Conservation (phyloP, 352 stramenopile species). For the Globisporangium iwayamae region DNA sequence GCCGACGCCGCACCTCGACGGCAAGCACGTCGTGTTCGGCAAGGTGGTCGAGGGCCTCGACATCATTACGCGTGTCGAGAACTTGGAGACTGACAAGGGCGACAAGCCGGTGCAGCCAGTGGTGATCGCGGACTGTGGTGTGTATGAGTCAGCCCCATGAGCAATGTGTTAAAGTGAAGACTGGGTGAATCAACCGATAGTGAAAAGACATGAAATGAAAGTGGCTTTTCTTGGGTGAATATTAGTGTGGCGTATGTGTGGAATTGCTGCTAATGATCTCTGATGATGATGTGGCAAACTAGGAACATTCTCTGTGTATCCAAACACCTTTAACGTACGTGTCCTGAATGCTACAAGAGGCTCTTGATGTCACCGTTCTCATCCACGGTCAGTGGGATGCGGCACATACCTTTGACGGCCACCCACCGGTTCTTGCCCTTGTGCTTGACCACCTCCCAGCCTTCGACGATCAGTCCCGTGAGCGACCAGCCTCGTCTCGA, state of each 20-base stretch:
- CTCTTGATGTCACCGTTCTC: constrained; percentile 12
- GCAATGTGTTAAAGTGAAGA: neutral
- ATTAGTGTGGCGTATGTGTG: neutral
- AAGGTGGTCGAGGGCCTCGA: constrained; percentile 90
- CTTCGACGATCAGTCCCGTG: constrained; percentile 26
- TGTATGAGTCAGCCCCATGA: constrained; percentile 40
- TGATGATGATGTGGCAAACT: neutral
- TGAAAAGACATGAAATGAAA: neutral
- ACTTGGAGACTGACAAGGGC: constrained; percentile 76
- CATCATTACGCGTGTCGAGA: constrained; percentile 92
- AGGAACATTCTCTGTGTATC: neutral
- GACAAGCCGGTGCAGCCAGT: constrained; percentile 92
- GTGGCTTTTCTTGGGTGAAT: neutral
- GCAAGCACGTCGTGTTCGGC: constrained; percentile 98
- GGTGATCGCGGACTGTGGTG: constrained; percentile 96
- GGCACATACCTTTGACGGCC: constrained; percentile 14
- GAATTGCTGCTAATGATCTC: neutral
- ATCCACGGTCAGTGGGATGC: constrained; percentile 12
- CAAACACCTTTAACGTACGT: neutral
- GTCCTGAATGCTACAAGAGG: constrained; percentile 2
- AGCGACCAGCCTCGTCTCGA: constrained; percentile 27
- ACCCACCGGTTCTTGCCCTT: constrained; percentile 10
- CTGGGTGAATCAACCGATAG: neutral
- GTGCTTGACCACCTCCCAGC: constrained; percentile 25
- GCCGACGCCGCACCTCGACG: constrained; percentile 95